These are phyloP conservation scores for Hura crepitans DNA, from an alignment of 441 rosid genomes.

Conservation along the genomic window DNA sequence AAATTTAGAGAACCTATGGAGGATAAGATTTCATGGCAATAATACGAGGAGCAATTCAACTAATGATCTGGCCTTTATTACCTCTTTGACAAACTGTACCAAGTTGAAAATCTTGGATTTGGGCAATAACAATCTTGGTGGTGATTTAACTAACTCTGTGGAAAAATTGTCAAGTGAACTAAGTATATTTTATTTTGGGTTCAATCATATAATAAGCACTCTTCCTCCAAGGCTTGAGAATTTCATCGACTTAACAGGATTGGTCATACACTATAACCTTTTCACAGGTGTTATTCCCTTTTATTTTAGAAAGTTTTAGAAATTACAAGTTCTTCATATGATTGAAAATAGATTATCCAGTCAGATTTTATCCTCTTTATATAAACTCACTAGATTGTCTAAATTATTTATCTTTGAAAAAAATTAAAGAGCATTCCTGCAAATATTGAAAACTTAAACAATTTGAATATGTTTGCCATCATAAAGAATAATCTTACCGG, in stretches of 20 bases:
- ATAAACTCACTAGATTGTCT: slow-evolving; percentile 7
- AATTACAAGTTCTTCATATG: slow-evolving; percentile 3
- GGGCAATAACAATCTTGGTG: slow-evolving; percentile 3
- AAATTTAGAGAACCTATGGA: neutral
- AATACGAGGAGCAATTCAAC: slow-evolving; percentile 10
- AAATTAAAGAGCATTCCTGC: slow-evolving; percentile 20
- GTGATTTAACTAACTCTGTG: slow-evolving; percentile 11
- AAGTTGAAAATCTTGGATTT: slow-evolving; percentile 7
- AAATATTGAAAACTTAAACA: neutral
- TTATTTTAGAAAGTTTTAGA: slow-evolving; percentile 10
- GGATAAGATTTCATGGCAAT: slow-evolving; percentile 14
- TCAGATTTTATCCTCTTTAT: slow-evolving; percentile 31
- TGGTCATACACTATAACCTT: slow-evolving; percentile 5
- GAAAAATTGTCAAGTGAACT: slow-evolving; percentile 10
- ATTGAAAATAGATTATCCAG: slow-evolving; percentile 11
- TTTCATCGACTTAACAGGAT: neutral
- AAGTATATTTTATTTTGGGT: neutral
- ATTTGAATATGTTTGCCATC: neutral
- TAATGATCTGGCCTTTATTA: slow-evolving; percentile 14
- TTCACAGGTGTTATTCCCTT: slow-evolving; percentile 13
- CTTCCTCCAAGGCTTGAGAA: slow-evolving; percentile 7
- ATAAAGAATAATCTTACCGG: slow-evolving; percentile 23
- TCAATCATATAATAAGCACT: slow-evolving; percentile 2
- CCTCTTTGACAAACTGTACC: slow-evolving; percentile 18
- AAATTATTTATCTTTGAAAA: neutral